phyloP scores from a whole-genome alignment of 2,329 filamentous ascomycete species.

The Calonectria crousiana region DNA sequence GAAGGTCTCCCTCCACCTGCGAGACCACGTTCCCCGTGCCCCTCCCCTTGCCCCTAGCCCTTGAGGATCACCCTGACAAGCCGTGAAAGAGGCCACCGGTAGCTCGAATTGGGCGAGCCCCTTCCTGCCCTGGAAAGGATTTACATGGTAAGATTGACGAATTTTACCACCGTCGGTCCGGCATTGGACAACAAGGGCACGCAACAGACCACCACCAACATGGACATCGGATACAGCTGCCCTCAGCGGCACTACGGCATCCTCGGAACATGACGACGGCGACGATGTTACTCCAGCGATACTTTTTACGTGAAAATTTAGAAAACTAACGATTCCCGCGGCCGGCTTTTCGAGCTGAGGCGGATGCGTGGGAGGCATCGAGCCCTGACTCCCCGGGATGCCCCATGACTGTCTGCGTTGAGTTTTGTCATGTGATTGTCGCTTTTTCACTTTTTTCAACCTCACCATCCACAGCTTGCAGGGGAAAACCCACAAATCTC shows the following conservation, averaged over 20 bases:
- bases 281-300: neutral
- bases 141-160: slow-evolving; percentile 12
- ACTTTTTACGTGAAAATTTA: neutral
- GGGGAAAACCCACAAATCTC: neutral
- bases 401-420: neutral
- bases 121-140: slow-evolving; percentile 9
- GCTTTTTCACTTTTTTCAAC: neutral
- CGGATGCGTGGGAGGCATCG: neutral
- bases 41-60: neutral
- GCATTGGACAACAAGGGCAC: neutral
- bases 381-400: neutral
- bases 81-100: neutral
- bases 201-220: neutral
- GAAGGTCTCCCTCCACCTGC: neutral
- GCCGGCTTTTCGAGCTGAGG: neutral
- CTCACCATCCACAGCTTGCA: neutral
- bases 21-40: neutral
- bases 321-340: neutral
- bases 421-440: neutral
- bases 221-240: neutral
- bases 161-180: neutral
- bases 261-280: neutral
- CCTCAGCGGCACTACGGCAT: neutral
- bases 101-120: neutral
- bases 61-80: slow-evolving; percentile 10